Percentiles rank a stretch among this genome's conserved stretches.
These are phyloP conservation scores for Hyphopichia fennica DNA, from an alignment of 1,139 yeast species.

Conservation along the genomic window DNA sequence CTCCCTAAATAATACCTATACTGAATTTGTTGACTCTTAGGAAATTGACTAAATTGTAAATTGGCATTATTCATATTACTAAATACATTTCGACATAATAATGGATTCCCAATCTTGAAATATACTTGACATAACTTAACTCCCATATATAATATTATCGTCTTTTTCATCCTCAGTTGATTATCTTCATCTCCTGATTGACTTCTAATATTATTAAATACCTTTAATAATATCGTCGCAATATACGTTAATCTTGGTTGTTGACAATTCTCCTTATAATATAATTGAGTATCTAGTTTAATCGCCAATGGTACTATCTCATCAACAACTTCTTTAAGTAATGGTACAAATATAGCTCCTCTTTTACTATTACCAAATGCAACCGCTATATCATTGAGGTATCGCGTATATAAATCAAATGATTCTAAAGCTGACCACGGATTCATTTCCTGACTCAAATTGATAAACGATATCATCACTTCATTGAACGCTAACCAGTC, in stretches of 20 bases:
- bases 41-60: conserved; percentile 44
- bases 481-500: conserved; percentile 55
- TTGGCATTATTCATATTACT: conserved; percentile 68
- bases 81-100: conserved; percentile 72
- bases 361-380: conserved; percentile 56
- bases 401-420: conserved; percentile 58
- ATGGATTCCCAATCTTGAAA: conserved; percentile 61
- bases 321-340: conserved; percentile 42
- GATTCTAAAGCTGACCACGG: conserved; percentile 59
- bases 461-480: conserved; percentile 50
- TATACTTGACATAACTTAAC: conserved; percentile 61
- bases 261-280: conserved; percentile 37
- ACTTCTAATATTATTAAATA: conserved; percentile 64
- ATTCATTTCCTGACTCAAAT: conserved; percentile 53
- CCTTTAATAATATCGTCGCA: conserved; percentile 57
- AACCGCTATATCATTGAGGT: conserved; percentile 52
- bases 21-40: conserved; percentile 56
- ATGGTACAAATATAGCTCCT: conserved; percentile 49
- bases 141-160: conserved; percentile 56
- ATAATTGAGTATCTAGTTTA: conserved; percentile 48
- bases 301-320: conserved; percentile 51
- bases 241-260: conserved; percentile 53
- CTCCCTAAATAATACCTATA: conserved; percentile 70
- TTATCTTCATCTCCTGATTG: conserved; percentile 40
- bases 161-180: conserved; percentile 45